These are phyloP conservation scores for Miscanthus lutarioriparius DNA, from an alignment of 176 grass and related monocot genomes.

Conservation along the genomic window DNA sequence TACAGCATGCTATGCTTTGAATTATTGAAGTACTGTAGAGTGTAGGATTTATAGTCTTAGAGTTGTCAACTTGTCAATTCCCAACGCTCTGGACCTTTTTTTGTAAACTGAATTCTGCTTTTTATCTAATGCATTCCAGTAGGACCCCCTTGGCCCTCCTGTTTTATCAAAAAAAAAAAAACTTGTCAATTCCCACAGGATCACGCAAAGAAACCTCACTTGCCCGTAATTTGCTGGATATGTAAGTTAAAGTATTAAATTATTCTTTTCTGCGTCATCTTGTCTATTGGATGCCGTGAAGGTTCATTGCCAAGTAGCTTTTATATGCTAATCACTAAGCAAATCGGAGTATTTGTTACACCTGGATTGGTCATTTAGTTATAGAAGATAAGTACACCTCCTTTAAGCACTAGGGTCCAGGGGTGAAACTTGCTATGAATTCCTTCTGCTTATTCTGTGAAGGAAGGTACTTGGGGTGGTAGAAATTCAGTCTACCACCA, in stretches of 20 bases:
- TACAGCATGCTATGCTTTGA: conserved; percentile 1
- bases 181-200: conserved; percentile 41
- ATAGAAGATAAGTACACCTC: neutral
- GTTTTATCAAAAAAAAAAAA: too few relatives aligned
- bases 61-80: conserved; percentile 37
- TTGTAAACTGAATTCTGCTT: too few relatives aligned
- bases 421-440: conserved; percentile 8
- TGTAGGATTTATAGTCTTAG: neutral
- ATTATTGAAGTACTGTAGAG: conserved; percentile 21
- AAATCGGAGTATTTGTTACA: conserved; percentile 23
- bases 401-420: neutral
- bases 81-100: too few relatives aligned
- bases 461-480: neutral
- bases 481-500: neutral
- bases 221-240: conserved; percentile 43
- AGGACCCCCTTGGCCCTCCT: too few relatives aligned
- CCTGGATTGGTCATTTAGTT: conserved; percentile 28
- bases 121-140: too few relatives aligned
- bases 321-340: conserved; percentile 27
- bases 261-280: conserved; percentile 31
- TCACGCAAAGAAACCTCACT: conserved; percentile 53
- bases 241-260: conserved; percentile 45
- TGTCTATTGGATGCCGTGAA: conserved; percentile 37
- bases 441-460: conserved; percentile 4
- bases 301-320: conserved; percentile 45